Evolutionary conservation across 768 basidiomycete species (phyloP).

Genomic region (Leccinum arenicola): DNA sequence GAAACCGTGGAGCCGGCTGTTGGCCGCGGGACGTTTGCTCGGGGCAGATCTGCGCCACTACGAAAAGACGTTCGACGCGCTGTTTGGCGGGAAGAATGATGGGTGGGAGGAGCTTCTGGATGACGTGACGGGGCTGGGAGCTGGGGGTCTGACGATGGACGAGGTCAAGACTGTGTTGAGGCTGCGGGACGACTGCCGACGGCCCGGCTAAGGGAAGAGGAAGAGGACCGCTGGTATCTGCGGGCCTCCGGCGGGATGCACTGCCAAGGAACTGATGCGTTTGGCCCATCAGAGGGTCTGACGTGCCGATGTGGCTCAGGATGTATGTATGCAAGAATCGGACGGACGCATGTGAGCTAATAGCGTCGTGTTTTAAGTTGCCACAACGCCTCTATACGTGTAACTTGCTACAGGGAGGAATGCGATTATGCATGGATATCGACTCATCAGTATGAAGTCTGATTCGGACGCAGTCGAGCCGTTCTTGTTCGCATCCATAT

Average conservation of each 20-base stretch:
- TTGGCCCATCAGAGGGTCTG: too few species aligned
- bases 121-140: constrained; percentile 50
- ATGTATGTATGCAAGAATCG: background rate
- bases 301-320: background rate
- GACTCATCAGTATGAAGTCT: too few species aligned
- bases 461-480: too few species aligned
- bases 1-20: constrained; percentile 71
- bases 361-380: background rate
- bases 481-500: too few species aligned
- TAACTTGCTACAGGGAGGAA: background rate
- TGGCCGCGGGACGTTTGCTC: constrained; percentile 69
- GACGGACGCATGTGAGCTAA: background rate
- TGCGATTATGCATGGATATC: too few species aligned
- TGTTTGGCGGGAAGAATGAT: constrained; percentile 17
- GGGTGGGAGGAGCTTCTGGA: constrained; percentile 52
- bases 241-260: background rate
- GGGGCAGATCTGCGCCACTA: constrained; percentile 48
- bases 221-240: background rate
- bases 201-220: constrained; percentile 2
- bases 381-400: background rate
- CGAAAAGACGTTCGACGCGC: constrained; percentile 20
- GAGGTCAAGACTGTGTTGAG: constrained; percentile 60
- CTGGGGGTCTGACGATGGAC: constrained; percentile 59
- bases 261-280: background rate
- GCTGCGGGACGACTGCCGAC: constrained; percentile 38